Evolutionary conservation across 768 basidiomycete species (phyloP).

Genomic region (Suillus weaverae): DNA sequence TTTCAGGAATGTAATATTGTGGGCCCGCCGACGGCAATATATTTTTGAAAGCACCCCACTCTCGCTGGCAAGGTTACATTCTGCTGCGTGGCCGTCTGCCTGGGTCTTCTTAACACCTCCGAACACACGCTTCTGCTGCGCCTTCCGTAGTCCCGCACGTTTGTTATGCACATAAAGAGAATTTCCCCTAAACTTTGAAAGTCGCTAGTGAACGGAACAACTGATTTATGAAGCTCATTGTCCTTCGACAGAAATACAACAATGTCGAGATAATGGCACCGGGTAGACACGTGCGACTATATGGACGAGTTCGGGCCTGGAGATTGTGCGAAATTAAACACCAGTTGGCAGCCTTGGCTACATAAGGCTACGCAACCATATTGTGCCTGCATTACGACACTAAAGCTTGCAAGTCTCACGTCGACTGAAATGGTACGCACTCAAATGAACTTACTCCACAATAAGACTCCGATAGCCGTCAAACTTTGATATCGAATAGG

Average conservation of each 20-base stretch:
- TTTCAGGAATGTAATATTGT: neutral
- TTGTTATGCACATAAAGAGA: neutral
- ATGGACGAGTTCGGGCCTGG: neutral
- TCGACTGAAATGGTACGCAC: neutral
- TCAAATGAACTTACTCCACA: neutral
- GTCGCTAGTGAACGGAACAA: neutral
- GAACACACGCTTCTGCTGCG: neutral
- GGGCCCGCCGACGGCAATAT: neutral
- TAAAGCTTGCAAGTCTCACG: neutral
- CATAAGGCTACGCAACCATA: neutral
- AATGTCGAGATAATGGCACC: neutral
- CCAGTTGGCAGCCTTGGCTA: neutral
- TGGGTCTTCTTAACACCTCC: slow-evolving; percentile 1
- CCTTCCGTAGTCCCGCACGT: neutral
- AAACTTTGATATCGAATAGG: neutral
- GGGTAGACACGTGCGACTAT: neutral
- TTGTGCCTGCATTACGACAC: neutral
- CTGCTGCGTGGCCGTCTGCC: neutral
- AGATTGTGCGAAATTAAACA: neutral
- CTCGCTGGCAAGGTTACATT: neutral
- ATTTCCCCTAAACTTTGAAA: neutral
- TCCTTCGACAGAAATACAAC: neutral
- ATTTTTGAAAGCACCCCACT: neutral
- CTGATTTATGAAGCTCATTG: neutral
- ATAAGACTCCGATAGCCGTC: neutral